These are phyloP conservation scores for Trichoderma atroviride DNA, from an alignment of 2,329 filamentous ascomycete genomes.

Conservation along the genomic window DNA sequence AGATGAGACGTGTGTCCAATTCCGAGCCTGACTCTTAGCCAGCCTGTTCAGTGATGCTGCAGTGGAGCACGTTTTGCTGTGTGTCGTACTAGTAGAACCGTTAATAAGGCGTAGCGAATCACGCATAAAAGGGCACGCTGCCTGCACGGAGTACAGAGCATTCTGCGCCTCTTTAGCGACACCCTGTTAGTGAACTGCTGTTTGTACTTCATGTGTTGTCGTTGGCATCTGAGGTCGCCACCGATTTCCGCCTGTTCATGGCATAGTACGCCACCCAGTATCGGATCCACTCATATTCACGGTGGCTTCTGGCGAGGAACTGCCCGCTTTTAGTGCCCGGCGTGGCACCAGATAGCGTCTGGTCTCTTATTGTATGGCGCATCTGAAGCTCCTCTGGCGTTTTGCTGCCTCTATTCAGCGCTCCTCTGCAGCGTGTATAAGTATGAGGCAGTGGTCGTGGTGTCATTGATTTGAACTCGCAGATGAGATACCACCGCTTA, in stretches of 20 bases:
- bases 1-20: not conserved
- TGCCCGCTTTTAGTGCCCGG: not conserved
- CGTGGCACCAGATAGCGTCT: not conserved
- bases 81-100: not conserved
- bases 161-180: not conserved
- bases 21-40: not conserved
- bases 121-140: not conserved
- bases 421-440: not conserved
- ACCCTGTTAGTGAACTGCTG: not conserved
- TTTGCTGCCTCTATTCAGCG: not conserved
- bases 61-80: not conserved
- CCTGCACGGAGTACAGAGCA: not conserved
- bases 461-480: not conserved
- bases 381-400: not conserved
- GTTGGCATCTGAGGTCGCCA: too few species aligned
- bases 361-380: not conserved
- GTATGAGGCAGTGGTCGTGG: not conserved
- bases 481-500: not conserved
- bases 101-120: not conserved
- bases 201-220: too few species aligned
- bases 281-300: not conserved
- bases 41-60: not conserved
- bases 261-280: not conserved
- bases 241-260: not conserved
- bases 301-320: not conserved